Base-by-base conservation (phyloP, 192 early-diverging fungal species). In the Thamnidium elegans region DNA sequence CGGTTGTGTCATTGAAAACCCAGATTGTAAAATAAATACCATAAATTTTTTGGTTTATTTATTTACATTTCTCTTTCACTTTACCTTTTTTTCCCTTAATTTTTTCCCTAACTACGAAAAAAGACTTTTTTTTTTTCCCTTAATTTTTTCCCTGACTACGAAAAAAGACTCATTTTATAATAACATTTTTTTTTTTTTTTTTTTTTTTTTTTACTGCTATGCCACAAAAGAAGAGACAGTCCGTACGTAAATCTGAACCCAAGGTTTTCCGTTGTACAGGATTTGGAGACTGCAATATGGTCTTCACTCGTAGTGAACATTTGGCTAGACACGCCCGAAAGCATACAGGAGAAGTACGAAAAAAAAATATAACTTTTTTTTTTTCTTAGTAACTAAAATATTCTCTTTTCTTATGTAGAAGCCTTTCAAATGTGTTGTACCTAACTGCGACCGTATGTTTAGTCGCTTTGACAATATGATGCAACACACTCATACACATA, bases 391-490 rank as follows among this genome's bases (percentile, higher is more conserved):
- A 19, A 44, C 13, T 17, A 21, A 10, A 19, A 39, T 9, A 14
- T 4, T 56, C 47, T 73, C 0, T 62, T 30, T 11, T 42, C 36
- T 19, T 58, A 11, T 8, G 9, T 74, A 90, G 78, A 84, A 90
- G 81, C 89, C 89, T 0, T 90, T 88, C 73, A 75, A 83, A 61
- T 90, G 89, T 46, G 73, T 90, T 10, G 79, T 86, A 11, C 79
- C 85, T 43, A 78, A 73, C 13, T 90, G 89, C 61, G 68, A 74
- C 56, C 78, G 84, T 43, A 78, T 80, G 67, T 90, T 90, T 53
- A 87, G 85, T 76, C 82, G 89, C 13, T 90, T 89, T 59, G 89
- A 90, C 63, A 90, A 90, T 60, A 90, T 90, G 89, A 87, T 90
- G 77, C 89, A 90, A 65, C 89, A 90, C 50, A 88, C 87, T 15